Base-by-base conservation (phyloP, 2,329 filamentous ascomycete species). In the Hypoxylon sp. region DNA sequence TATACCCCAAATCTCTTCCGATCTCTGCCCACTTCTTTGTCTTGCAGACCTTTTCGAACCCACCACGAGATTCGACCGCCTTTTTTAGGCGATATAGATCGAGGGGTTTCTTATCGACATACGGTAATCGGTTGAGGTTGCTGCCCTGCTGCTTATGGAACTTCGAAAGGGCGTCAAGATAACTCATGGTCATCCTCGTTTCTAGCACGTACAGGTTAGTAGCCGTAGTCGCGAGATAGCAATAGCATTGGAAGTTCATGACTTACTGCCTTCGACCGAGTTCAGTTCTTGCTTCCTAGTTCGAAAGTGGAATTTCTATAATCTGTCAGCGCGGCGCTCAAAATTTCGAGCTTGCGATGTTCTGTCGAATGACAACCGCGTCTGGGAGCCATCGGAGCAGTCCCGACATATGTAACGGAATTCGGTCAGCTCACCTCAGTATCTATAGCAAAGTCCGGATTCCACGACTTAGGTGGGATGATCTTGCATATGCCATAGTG, bases 11-110 rank as follows among this genome's bases (percentile, higher is more conserved):
- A 76, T 98, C 95, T 73, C 95, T 89, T 32, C 95, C 95, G 71
- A 99, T 98, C 78, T 99, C 95, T 15, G 95, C 95, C 95, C 95
- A 99, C 81, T 98, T 98, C 80, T 99, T 99, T 58, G 90, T 85
- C 79, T 97, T 97, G 84, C 95, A 99, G 46, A 99, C 95, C 74
- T 92, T 92, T 57, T 97, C 94, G 72, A 99, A 99, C 2, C 95
- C 95, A 48, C 95, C 95, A 65, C 95, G 89, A 28, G 92, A 90
- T 75, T 98, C 95, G 34, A 99, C 95, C 0, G 94, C 94, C 76
- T 98, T 98, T 78, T 98, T 98, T 62, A 99, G 82, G 72, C 94
- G 93, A 80, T 97, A 99, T 15, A 99, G 83, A 74, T 99, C 95
- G 52, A 99, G 85, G 0, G 95, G 95, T 61, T 97, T 93, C 80